A percentile compares a stretch with the other conserved stretches of the same genome.
Conservation (phyloP, 139 green algal species). For the Astrephomene gubernaculifera region DNA sequence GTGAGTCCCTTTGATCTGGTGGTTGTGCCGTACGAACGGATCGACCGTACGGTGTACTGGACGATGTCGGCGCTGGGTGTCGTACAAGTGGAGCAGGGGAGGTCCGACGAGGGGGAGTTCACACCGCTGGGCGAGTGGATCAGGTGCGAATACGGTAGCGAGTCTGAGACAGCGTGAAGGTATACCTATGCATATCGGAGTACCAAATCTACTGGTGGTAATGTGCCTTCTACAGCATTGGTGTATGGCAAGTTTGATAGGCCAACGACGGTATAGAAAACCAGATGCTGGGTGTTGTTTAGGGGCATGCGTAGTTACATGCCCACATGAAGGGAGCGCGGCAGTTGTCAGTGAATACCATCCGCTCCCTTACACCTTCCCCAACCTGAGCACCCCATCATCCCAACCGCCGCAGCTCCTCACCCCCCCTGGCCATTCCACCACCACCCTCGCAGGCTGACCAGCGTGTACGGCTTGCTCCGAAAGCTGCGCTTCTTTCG, state of each 20-base stretch:
- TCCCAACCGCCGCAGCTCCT: not conserved
- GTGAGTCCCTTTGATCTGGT: slow-evolving; percentile 53
- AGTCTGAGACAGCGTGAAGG: too few relatives aligned
- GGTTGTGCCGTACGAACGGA: slow-evolving; percentile 44
- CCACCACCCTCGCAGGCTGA: slow-evolving; percentile 16
- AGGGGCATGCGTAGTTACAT: too few relatives aligned
- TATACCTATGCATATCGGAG: too few relatives aligned
- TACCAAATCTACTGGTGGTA: too few relatives aligned
- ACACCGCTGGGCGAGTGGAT: slow-evolving; percentile 56
- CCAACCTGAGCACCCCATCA: too few relatives aligned
- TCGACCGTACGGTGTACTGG: slow-evolving; percentile 35
- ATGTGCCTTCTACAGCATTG: too few relatives aligned
- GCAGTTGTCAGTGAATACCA: too few relatives aligned
- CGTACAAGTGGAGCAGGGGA: slow-evolving; percentile 17
- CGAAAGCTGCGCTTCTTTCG: slow-evolving; percentile 61
- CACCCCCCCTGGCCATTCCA: not conserved
- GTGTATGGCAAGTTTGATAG: too few relatives aligned
- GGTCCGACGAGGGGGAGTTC: slow-evolving; percentile 46
- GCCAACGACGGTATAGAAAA: too few relatives aligned
- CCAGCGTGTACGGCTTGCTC: slow-evolving; percentile 49
- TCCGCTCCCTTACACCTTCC: not conserved
- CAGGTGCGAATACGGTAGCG: too few relatives aligned
- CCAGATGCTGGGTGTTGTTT: too few relatives aligned
- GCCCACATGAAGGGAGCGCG: too few relatives aligned
- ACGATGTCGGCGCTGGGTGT: slow-evolving; percentile 54